These are phyloP conservation scores for Hyaloscypha bicolor DNA, from an alignment of 495 filamentous ascomycete genomes.

Conservation along the genomic window DNA sequence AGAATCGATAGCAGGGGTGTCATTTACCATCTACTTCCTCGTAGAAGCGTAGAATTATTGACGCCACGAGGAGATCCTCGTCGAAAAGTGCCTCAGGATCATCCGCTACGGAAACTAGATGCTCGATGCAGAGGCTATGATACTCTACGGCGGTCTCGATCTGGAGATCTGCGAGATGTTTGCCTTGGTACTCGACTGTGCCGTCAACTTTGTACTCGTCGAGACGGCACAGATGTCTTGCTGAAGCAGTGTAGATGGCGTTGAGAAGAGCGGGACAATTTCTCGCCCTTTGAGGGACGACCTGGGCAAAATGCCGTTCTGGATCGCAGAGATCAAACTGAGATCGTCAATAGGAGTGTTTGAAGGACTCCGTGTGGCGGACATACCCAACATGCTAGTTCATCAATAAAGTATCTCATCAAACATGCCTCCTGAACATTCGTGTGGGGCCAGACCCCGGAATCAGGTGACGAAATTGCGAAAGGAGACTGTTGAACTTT, in stretches of 20 bases:
- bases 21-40: constrained; percentile 36
- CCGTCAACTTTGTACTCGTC: constrained; percentile 25
- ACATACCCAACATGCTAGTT: constrained; percentile 30
- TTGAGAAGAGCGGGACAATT: constrained; percentile 37
- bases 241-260: constrained; percentile 37
- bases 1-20: background rate
- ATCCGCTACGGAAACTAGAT: constrained; percentile 30
- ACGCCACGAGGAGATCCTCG: constrained; percentile 38
- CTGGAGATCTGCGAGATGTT: constrained; percentile 28
- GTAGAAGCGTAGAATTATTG: constrained; percentile 39
- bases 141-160: constrained; percentile 36
- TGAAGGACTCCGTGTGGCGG: background rate
- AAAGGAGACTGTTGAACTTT: background rate
- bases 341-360: background rate
- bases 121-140: constrained; percentile 31
- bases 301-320: constrained; percentile 33
- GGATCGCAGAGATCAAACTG: constrained; percentile 29
- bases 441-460: background rate
- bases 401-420: constrained; percentile 36
- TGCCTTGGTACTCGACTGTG: constrained; percentile 24
- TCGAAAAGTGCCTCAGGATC: constrained; percentile 37
- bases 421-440: constrained; percentile 34
- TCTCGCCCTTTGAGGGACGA: constrained; percentile 36
- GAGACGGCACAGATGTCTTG: constrained; percentile 31
- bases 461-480: background rate